A percentile compares a stretch with the other conserved stretches of the same genome.
Evolutionary conservation across 495 filamentous ascomycete genomes (phyloP).

Genomic region (Apodospora peruviana): DNA sequence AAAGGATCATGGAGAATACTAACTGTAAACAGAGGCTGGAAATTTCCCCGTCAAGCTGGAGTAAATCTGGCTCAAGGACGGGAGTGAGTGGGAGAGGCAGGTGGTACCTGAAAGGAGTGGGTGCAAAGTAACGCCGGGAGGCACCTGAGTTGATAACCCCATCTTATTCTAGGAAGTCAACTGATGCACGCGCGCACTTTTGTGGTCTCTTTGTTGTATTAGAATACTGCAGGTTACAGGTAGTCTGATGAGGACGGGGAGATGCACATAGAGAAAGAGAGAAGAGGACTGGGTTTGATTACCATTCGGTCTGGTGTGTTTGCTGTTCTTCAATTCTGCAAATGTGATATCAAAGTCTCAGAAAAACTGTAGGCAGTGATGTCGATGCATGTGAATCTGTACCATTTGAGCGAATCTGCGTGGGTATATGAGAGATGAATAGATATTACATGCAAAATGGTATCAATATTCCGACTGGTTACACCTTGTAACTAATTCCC

Average conservation of each 20-base stretch:
- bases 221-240: slow-evolving; percentile 14
- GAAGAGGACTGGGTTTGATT: slow-evolving; percentile 4
- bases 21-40: slow-evolving; percentile 62
- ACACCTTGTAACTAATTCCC: too few relatives aligned
- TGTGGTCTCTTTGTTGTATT: slow-evolving; percentile 15
- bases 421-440: too few relatives aligned
- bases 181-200: slow-evolving; percentile 3
- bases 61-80: slow-evolving; percentile 10
- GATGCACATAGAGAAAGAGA: slow-evolving; percentile 25
- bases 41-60: slow-evolving; percentile 80
- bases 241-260: slow-evolving; percentile 16
- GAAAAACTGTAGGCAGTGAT: too few relatives aligned
- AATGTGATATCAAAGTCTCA: too few relatives aligned
- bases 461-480: too few relatives aligned
- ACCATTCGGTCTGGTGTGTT: background rate
- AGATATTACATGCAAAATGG: too few relatives aligned
- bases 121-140: too few relatives aligned
- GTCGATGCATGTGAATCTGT: too few relatives aligned
- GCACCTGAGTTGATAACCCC: too few relatives aligned
- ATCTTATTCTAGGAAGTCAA: background rate
- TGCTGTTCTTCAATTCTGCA: too few relatives aligned
- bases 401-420: too few relatives aligned
- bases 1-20: background rate
- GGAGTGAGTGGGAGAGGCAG: background rate
- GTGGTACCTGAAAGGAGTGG: slow-evolving; percentile 3